A percentile compares a stretch with the other conserved stretches of the same genome.
Evolutionary conservation across 2,329 filamentous ascomycete genomes (phyloP).

Genomic region (Trichoderma asperellum): DNA sequence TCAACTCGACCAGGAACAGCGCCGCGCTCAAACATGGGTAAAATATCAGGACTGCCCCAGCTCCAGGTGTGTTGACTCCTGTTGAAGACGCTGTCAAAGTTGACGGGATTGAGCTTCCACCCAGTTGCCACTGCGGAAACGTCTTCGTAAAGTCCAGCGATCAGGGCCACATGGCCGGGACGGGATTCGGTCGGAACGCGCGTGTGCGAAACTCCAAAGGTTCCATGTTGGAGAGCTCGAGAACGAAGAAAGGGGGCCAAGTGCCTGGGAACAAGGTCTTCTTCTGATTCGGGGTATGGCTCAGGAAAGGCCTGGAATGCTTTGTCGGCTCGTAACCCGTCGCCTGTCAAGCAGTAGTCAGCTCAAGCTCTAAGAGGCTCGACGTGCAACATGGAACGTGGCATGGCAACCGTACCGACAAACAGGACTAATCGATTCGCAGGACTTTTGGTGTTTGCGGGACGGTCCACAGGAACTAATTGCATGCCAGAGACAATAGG

Average conservation of each 20-base stretch:
- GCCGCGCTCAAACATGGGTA: conserved; percentile 96
- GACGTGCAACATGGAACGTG: not conserved
- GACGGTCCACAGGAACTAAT: conserved; percentile 71
- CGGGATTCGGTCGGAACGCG: conserved; percentile 95
- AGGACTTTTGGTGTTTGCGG: conserved; percentile 65
- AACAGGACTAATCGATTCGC: conserved; percentile 91
- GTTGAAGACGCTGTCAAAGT: conserved; percentile 99
- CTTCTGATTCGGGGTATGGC: conserved; percentile 70
- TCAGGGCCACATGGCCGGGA: conserved; percentile 94
- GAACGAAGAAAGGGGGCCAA: conserved; percentile 92
- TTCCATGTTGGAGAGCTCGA: conserved; percentile 83
- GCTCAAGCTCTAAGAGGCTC: conserved; percentile 3
- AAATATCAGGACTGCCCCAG: conserved; percentile 96
- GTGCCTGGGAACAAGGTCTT: conserved; percentile 72
- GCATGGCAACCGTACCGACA: conserved; percentile 66
- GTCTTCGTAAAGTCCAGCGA: conserved; percentile 96
- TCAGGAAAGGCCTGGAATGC: conserved; percentile 93
- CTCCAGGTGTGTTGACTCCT: conserved; percentile 96
- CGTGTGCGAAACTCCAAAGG: conserved; percentile 96
- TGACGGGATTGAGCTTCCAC: conserved; percentile 97
- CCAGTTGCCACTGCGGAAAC: conserved; percentile 96
- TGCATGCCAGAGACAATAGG: conserved; percentile 96
- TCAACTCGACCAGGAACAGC: conserved; percentile 85
- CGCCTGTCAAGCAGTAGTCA: conserved; percentile 55
- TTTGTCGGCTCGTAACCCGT: conserved; percentile 95